phyloP scores from a whole-genome alignment of 345 rosid species.

The Boechera stricta region DNA sequence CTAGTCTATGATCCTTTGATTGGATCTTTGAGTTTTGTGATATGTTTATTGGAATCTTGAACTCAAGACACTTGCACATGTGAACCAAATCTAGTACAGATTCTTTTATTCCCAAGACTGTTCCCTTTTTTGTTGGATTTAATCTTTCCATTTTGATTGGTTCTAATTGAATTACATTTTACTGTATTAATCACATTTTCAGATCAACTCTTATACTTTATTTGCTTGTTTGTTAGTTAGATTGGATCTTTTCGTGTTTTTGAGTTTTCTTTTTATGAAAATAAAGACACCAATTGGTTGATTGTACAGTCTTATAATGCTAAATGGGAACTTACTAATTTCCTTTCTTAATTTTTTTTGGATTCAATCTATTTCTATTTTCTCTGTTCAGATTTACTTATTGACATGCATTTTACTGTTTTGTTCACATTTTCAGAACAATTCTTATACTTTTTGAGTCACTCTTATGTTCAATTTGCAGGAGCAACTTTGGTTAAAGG shows the following conservation, averaged over 20 bases:
- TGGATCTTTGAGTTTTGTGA: background rate
- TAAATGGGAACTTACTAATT: background rate
- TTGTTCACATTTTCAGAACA: background rate
- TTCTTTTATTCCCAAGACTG: background rate
- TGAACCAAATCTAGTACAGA: background rate
- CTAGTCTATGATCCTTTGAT: background rate
- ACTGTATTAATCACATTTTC: background rate
- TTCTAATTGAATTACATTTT: background rate
- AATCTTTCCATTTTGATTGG: background rate
- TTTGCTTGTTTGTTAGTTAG: background rate
- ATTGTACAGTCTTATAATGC: background rate
- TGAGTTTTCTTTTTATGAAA: background rate
- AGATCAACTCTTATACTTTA: background rate
- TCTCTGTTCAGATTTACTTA: background rate
- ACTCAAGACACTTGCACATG: background rate
- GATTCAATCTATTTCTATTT: background rate
- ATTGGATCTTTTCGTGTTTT: background rate
- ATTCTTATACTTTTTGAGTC: background rate
- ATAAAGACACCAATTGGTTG: background rate
- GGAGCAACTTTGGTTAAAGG: constrained; percentile 88
- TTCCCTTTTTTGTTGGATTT: background rate
- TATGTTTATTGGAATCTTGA: constrained; percentile 6
- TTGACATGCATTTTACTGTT: background rate
- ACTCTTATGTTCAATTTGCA: constrained; percentile 14
- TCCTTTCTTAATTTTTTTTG: background rate